Evolutionary conservation across 2,329 filamentous ascomycete species (phyloP).

Genomic region (Alternaria tenuissima): DNA sequence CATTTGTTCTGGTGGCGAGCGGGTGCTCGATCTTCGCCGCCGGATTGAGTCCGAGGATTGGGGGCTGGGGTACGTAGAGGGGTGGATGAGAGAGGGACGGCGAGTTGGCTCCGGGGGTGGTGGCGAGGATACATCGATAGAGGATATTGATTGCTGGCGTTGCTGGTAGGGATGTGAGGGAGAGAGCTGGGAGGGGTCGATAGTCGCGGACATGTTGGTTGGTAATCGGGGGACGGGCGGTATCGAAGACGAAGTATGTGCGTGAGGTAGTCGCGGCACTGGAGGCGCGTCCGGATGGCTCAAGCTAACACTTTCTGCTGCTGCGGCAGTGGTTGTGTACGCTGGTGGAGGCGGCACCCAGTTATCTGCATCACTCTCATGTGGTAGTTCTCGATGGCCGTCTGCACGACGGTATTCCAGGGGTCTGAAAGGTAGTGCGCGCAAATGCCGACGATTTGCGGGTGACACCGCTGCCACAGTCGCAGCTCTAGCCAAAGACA

Average conservation of each 20-base stretch:
- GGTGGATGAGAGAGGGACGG: conserved; percentile 45
- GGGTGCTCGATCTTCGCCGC: conserved; percentile 37
- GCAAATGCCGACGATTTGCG: conserved; percentile 72
- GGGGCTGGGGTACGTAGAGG: conserved; percentile 45
- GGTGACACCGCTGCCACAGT: conserved; percentile 70
- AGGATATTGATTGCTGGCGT: conserved; percentile 42
- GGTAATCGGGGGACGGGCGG: conserved; percentile 40
- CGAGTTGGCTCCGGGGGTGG: conserved; percentile 19
- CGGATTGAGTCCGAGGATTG: conserved; percentile 31
- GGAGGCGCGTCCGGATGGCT: conserved; percentile 46
- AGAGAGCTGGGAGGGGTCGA: conserved; percentile 36
- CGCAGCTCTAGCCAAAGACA: conserved; percentile 54
- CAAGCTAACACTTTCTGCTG: conserved; percentile 47
- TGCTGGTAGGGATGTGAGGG: conserved; percentile 29
- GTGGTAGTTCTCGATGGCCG: conserved; percentile 75
- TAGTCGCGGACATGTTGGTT: conserved; percentile 29
- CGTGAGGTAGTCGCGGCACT: conserved; percentile 19
- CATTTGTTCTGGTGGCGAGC: conserved; percentile 20
- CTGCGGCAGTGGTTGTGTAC: conserved; percentile 70
- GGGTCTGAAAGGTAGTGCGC: conserved; percentile 61
- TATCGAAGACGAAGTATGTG: conserved; percentile 18
- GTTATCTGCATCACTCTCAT: conserved; percentile 87
- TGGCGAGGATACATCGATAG: conserved; percentile 39
- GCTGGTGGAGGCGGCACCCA: conserved; percentile 88
- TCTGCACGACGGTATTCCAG: conserved; percentile 74